Evolutionary conservation across 257 asterid species (phyloP), one percentile per base, ranked within the genome.

Genomic region (Capsicum pubescens): DNA sequence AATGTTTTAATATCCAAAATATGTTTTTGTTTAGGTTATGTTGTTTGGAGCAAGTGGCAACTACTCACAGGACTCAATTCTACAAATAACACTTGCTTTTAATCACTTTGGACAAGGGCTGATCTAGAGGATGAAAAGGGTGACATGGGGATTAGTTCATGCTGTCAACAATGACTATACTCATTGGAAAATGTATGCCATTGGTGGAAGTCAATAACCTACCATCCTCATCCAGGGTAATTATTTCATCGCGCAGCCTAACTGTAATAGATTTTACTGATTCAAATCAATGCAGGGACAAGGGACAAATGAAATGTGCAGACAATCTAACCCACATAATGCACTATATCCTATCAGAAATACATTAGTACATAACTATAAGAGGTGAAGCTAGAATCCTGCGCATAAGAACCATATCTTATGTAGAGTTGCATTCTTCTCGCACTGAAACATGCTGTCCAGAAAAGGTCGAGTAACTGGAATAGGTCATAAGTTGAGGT

Each of bases 231-330:
- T 89, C 87, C 87, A 88, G 76, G 87, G 89, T 26, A 86, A 88
- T 14, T 87, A 87, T 16, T 88, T 84, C 72, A 84, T 82, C 1
- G 98, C 95, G 52, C 93, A 94, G 0, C 68, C 89, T 10, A 54
- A 92, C 64, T 81, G 77, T 16, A 46, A 14, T 26, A 26, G 32
- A 26, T 26, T 26, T 26, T 26, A 26, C 2, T 26, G 2, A 26
- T 26, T 26, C 32, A 26, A 26, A 26, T 26, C 32, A 26, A 26
- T 26, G 32, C 32, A 26, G 32, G 32, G 32, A 26, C 32, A 26
- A 26, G 32, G 32, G 32, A 26, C 32, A 26, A 26, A 26, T 26
- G 2, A 26, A 26, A 26, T 26, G 32, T 26, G 2, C 32, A 26
- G 32, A 26, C 32, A 26, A 26, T 26, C 32, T 26, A 26, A 26